Percentiles rank a stretch among this genome's conserved stretches.
Conservation (phyloP, 805 yeast species). For the Starmerella bombi region DNA sequence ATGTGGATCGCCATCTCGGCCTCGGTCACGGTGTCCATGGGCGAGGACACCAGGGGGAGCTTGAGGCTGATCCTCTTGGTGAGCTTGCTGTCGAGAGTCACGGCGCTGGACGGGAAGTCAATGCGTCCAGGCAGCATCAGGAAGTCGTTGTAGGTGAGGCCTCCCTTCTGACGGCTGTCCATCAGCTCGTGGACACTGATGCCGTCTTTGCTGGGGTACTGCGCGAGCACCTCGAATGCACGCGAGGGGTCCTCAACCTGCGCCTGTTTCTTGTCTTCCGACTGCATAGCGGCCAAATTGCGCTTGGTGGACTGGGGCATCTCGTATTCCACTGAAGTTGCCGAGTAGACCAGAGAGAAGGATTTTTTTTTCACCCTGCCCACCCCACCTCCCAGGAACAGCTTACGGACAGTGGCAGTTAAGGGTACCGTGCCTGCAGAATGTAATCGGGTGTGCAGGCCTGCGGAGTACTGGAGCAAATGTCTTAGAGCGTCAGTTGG, state of each 20-base stretch:
- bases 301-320: not conserved
- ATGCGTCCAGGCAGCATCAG: slow-evolving; percentile 91
- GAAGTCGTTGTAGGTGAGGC: slow-evolving; percentile 94
- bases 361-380: not conserved
- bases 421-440: not conserved
- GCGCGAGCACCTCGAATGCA: slow-evolving; percentile 55
- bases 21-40: slow-evolving; percentile 99
- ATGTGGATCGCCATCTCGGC: slow-evolving; percentile 93
- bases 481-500: too few species aligned
- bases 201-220: slow-evolving; percentile 70
- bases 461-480: too few species aligned
- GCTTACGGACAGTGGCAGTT: not conserved
- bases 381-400: too few species aligned
- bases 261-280: not conserved
- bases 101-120: slow-evolving; percentile 67
- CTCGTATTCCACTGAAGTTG: not conserved
- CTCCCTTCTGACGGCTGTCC: slow-evolving; percentile 86
- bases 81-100: slow-evolving; percentile 68
- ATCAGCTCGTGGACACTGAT: slow-evolving; percentile 68
- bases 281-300: not conserved
- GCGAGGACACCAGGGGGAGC: slow-evolving; percentile 93
- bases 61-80: slow-evolving; percentile 85
- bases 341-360: not conserved
- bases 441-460: too few species aligned
- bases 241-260: slow-evolving; percentile 6